Percentiles rank a stretch among this genome's conserved stretches.
phyloP scores from a whole-genome alignment of 148 eudicot species.

The Chenopodium suecicum region DNA sequence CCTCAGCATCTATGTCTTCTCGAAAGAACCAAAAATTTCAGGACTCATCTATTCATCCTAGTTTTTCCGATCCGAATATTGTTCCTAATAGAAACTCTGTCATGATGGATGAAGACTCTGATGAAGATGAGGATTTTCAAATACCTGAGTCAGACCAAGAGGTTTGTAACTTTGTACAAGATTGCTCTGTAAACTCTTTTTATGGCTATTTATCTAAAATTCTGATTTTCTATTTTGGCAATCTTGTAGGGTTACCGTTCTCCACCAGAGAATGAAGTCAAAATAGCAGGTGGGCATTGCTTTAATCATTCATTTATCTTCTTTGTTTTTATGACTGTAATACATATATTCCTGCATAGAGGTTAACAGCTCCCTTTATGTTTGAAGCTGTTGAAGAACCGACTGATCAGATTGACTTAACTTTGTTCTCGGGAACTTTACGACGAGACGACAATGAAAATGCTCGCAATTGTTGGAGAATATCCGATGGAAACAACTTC shows the following conservation, averaged over 20 bases:
- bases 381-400: constrained; percentile 65
- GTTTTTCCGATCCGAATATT: constrained; percentile 56
- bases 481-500: constrained; percentile 89
- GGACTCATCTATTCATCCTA: constrained; percentile 43
- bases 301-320: constrained; percentile 2
- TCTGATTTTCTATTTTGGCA: background rate
- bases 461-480: constrained; percentile 85
- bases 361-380: constrained; percentile 24
- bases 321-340: constrained; percentile 1
- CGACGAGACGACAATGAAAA: constrained; percentile 73
- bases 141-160: constrained; percentile 62
- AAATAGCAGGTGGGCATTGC: constrained; percentile 44
- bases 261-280: constrained; percentile 45
- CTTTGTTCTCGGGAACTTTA: constrained; percentile 80
- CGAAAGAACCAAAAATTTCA: constrained; percentile 60
- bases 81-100: constrained; percentile 67
- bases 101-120: constrained; percentile 89
- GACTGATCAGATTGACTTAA: constrained; percentile 64
- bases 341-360: background rate
- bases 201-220: constrained; percentile 2
- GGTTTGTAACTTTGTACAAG: constrained; percentile 40
- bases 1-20: constrained; percentile 64
- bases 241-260: constrained; percentile 46
- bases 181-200: background rate
- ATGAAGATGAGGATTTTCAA: constrained; percentile 91